Conservation (phyloP, 1,284 basidiomycete genomes). For the Pascua sp. region DNA sequence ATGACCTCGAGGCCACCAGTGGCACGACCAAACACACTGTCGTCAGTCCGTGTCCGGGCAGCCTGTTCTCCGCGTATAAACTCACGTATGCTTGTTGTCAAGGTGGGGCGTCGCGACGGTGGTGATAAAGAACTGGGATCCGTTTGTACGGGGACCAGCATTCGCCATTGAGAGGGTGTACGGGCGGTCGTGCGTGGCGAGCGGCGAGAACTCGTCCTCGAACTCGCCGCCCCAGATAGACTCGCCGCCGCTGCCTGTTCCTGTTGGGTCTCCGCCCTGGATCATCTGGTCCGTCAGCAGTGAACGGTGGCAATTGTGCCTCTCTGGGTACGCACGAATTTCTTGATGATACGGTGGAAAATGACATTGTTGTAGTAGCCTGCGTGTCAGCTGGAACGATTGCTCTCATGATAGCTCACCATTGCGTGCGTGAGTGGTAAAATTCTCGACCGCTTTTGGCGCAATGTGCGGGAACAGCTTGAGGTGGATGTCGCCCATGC, state of each 20-base stretch:
- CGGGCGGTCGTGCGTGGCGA: slow-evolving; percentile 87
- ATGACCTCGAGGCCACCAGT: slow-evolving; percentile 56
- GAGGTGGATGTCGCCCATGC: slow-evolving; percentile 87
- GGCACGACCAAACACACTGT: slow-evolving; percentile 57
- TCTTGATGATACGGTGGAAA: slow-evolving; percentile 97
- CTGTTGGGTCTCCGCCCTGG: slow-evolving; percentile 86
- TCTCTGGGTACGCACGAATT: slow-evolving; percentile 65
- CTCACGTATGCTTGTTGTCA: slow-evolving; percentile 57
- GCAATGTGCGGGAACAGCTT: slow-evolving; percentile 86
- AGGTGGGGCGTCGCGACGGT: slow-evolving; percentile 94
- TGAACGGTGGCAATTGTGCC: not conserved
- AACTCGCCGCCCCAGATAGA: slow-evolving; percentile 93
- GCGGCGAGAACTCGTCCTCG: slow-evolving; percentile 90
- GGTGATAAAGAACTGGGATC: slow-evolving; percentile 92
- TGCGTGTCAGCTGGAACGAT: too few relatives aligned
- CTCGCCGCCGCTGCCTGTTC: slow-evolving; percentile 81
- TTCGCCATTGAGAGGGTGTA: slow-evolving; percentile 99
- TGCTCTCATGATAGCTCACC: slow-evolving; percentile 49
- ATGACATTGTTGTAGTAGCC: slow-evolving; percentile 89
- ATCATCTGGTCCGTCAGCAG: slow-evolving; percentile 63
- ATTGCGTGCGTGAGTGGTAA: slow-evolving; percentile 83
- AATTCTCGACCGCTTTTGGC: slow-evolving; percentile 96
- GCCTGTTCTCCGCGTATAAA: slow-evolving; percentile 5
- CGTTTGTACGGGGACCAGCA: slow-evolving; percentile 78
- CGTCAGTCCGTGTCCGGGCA: slow-evolving; percentile 2